phyloP scores from a whole-genome alignment of 2,329 filamentous ascomycete species.

The Sclerotinia sclerotiorum region DNA sequence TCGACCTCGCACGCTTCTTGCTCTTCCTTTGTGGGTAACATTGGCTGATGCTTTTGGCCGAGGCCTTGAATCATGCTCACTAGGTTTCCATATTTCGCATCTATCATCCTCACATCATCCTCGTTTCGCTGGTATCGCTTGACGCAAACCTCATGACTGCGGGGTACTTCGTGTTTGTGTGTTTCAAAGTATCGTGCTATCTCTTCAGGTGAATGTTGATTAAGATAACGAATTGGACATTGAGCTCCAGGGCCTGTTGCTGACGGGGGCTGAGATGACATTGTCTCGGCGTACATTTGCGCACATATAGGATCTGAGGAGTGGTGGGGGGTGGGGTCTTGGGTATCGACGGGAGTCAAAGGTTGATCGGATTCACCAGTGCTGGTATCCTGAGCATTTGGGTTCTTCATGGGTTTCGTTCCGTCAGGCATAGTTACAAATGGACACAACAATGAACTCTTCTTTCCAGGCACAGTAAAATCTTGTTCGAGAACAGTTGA shows the following conservation, averaged over 20 bases:
- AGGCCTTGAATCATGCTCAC: conserved; percentile 94
- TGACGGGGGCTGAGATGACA: conserved; percentile 46
- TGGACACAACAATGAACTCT: conserved; percentile 77
- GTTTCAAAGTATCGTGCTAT: conserved; percentile 91
- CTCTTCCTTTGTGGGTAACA: conserved; percentile 65
- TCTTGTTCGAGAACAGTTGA: conserved; percentile 77
- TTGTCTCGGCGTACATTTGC: conserved; percentile 61
- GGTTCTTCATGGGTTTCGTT: conserved; percentile 29
- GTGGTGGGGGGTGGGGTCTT: conserved; percentile 50
- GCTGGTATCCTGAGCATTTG: conserved; percentile 29
- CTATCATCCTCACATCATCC: conserved; percentile 79
- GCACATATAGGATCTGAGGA: conserved; percentile 62
- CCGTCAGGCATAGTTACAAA: conserved; percentile 53
- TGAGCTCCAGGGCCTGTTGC: conserved; percentile 58
- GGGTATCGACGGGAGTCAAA: conserved; percentile 36
- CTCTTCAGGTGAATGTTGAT: conserved; percentile 90
- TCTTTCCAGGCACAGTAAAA: conserved; percentile 83
- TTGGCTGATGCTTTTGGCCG: conserved; percentile 81
- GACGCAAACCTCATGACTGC: conserved; percentile 91
- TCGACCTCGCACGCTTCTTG: conserved; percentile 45
- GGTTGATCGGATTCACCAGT: conserved; percentile 34
- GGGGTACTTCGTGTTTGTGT: conserved; percentile 91
- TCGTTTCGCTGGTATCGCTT: conserved; percentile 86
- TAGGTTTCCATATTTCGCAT: conserved; percentile 84
- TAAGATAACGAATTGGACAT: conserved; percentile 89